Evolutionary conservation across 2,329 filamentous ascomycete genomes (phyloP), one percentile per base, ranked within the genome.

Genomic region (Colletotrichum kahawae): DNA sequence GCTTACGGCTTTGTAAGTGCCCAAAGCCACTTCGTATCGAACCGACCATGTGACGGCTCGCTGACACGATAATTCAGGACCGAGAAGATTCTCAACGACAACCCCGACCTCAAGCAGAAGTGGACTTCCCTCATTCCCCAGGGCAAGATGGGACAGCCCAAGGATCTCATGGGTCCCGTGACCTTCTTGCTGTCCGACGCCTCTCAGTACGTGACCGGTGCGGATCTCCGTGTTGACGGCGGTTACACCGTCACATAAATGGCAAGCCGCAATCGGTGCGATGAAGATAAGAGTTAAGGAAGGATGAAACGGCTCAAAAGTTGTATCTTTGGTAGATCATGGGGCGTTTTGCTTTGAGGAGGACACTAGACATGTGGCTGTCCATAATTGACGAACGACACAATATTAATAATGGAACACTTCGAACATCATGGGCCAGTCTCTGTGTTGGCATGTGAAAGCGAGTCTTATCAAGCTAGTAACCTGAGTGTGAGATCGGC

Each of bases 61-160:
- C 74, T 76, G 10, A 76, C 54, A 59, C 18, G 24, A 21, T 59
- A 34, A 38, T 56, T 74, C 81, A 97, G 95, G 68, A 98, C 95
- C 56, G 92, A 95, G 87, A 98, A 98, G 88, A 98, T 98, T 79
- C 91, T 98, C 31, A 94, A 97, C 77, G 95, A 98, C 75, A 97
- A 98, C 84, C 95, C 96, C 24, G 95, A 97, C 70, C 91, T 98
- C 51, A 94, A 95, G 84, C 90, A 93, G 82, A 93, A 97, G 85
- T 98, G 96, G 96, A 97, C 93, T 16, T 96, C 94, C 2, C 89
- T 98, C 69, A 98, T 98, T 76, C 97, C 97, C 0, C 93, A 95
- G 82, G 96, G 95, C 73, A 96, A 96, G 87, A 98, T 98, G 95
- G 96, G 96, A 31, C 90, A 92, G 67, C 96, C 96, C 1, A 93